Base-by-base conservation (phyloP, 148 eudicot genomes). In the Agrostemma githago region DNA sequence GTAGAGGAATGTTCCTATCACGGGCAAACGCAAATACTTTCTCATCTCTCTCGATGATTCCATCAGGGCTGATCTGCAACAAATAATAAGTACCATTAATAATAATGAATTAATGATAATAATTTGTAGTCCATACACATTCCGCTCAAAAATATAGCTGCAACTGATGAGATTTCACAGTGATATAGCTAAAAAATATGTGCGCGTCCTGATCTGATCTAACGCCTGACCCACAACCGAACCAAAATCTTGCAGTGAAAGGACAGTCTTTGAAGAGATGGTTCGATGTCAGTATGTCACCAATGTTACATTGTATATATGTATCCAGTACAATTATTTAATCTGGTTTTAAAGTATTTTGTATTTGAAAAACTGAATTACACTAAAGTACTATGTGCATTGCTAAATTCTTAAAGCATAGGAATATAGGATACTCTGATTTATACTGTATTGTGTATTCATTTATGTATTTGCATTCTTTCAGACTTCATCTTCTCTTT, bases 11-110 rank as follows among this genome's bases (percentile, higher is more conserved):
- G 65, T 78, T 84, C 79, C 78, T 90, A 74, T 84, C 88, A 58
- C 85, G 90, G 64, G 97, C 90, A 84, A 86, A 94, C 60, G 80
- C 82, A 78, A 94, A 94, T 26, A 94, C 97, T 82, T 87, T 94
- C 82, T 95, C 97, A 51, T 95, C 97, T 79, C 98, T 84, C 40
- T 71, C 64, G 66, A 86, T 69, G 66, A 95, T 64, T 37, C 98
- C 98, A 60, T 88, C 92, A 77, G 97, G 89, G 79, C 90, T 90
- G 59, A 92, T 84, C 98, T 95, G 96, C 19, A 80, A 64, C 15
- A 71, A 15, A 80, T 5, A 57, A 39, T 6, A 67, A 8, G 58
- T 17, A 19, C 7, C 41, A 16, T 40, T 17, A 75, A 54, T 70
- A 20, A 68, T 19, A 26, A 37, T 59, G 43, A 11, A 11, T n/a